phyloP scores from a whole-genome alignment of 2,329 filamentous ascomycete genomes.

The Phaeosphaeria sp. region DNA sequence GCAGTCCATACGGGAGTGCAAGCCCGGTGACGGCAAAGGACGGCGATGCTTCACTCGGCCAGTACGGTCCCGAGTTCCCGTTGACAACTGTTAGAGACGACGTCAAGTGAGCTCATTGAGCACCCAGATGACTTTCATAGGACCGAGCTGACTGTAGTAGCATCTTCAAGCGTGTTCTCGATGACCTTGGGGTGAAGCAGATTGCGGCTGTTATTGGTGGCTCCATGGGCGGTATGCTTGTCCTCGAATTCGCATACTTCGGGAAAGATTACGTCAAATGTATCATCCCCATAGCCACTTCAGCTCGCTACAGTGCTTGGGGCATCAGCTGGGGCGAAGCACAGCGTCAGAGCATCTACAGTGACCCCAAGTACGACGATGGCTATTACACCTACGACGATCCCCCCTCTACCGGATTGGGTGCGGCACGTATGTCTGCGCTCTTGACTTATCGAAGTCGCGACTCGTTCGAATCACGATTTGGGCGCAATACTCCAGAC shows the following conservation, averaged over 20 bases:
- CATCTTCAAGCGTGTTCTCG: conserved; percentile 79
- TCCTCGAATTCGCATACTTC: conserved; percentile 91
- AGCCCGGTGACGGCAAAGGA: conserved; percentile 89
- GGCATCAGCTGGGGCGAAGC: conserved; percentile 91
- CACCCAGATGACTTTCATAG: neutral
- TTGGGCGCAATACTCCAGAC: conserved; percentile 91
- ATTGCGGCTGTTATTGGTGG: conserved; percentile 82
- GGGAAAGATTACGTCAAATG: conserved; percentile 83
- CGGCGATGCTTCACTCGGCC: conserved; percentile 73
- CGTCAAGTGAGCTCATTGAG: conserved; percentile 72
- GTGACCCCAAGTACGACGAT: conserved; percentile 97
- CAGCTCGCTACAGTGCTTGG: conserved; percentile 85
- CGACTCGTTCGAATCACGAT: conserved; percentile 95
- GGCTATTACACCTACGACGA: conserved; percentile 92
- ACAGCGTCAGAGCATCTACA: conserved; percentile 92
- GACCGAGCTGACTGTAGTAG: conserved; percentile 51
- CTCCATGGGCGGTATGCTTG: conserved; percentile 88
- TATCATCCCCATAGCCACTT: conserved; percentile 85
- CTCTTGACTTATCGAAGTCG: conserved; percentile 94
- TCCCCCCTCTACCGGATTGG: conserved; percentile 84
- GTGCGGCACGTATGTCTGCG: conserved; percentile 95
- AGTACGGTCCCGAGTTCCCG: conserved; percentile 95
- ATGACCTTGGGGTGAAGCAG: conserved; percentile 80
- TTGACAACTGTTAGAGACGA: conserved; percentile 95
- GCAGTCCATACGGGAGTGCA: conserved; percentile 86